phyloP scores from a whole-genome alignment of 1,284 basidiomycete species.

The Marasmius tenuissimus region DNA sequence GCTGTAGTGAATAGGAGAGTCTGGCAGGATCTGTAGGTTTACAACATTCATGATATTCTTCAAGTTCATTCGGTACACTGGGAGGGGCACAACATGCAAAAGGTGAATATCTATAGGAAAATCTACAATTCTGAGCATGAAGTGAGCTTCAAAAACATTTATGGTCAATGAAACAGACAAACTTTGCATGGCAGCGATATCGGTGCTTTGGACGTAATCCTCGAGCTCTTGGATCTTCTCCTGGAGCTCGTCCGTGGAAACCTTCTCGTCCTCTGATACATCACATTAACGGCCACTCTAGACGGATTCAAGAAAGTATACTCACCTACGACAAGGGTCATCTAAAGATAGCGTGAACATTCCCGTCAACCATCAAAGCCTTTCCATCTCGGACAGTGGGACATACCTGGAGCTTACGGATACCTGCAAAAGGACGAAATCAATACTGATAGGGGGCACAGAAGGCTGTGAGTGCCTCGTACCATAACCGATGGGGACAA shows the following conservation, averaged over 20 bases:
- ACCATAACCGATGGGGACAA: conserved; percentile 94
- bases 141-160: conserved; percentile 9
- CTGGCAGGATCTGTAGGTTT: no score
- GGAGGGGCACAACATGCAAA: no score
- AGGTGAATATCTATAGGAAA: neutral
- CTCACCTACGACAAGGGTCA: conserved; percentile 92
- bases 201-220: conserved; percentile 95
- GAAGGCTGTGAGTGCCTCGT: conserved; percentile 3
- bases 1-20: no score
- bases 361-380: neutral
- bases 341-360: conserved; percentile 47
- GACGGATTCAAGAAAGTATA: conserved; percentile 17
- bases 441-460: conserved; percentile 2
- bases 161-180: conserved; percentile 28
- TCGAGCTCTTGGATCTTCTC: conserved; percentile 87
- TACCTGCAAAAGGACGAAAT: conserved; percentile 27
- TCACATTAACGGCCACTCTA: conserved; percentile 9
- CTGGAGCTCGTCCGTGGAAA: conserved; percentile 94
- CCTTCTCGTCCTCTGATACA: conserved; percentile 86
- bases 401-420: conserved; percentile 86
- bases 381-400: conserved; percentile 30
- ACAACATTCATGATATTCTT: no score
- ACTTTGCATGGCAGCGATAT: conserved; percentile 92
- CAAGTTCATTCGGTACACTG: no score
- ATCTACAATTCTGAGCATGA: conserved; percentile 38